Percentiles rank a stretch among this genome's conserved stretches.
These are phyloP conservation scores for Flaveria floridana DNA, from an alignment of 140 eudicot genomes.

Conservation along the genomic window DNA sequence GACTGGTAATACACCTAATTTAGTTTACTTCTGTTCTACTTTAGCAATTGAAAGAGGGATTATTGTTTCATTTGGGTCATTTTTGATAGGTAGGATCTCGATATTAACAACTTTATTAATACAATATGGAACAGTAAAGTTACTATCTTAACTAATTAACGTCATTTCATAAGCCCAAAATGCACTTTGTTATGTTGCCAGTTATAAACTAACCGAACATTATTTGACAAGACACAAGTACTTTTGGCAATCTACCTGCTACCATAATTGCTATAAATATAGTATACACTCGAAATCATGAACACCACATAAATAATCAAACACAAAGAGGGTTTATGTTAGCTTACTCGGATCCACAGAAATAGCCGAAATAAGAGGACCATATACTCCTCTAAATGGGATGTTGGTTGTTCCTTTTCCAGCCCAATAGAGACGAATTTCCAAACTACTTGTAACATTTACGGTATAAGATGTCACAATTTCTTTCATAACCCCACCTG, in stretches of 20 bases:
- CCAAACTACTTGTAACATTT: constrained; percentile 37
- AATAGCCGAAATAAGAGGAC: constrained; percentile 90
- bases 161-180: background rate
- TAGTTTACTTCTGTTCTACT: no score
- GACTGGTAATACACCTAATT: no score
- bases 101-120: background rate
- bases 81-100: no score
- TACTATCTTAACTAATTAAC: background rate
- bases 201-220: background rate
- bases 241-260: background rate
- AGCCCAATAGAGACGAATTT: constrained; percentile 78
- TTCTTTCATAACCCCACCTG: constrained; percentile 40
- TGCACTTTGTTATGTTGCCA: background rate
- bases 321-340: background rate
- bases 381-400: constrained; percentile 65
- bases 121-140: background rate
- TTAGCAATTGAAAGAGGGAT: no score
- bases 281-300: background rate
- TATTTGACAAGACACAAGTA: background rate
- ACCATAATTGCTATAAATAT: background rate
- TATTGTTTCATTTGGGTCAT: background rate
- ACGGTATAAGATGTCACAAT: constrained; percentile 29
- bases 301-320: no score
- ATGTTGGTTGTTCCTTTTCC: constrained; percentile 64
- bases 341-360: constrained; percentile 57